Evolutionary conservation across 1,139 yeast species (phyloP).

Genomic region (Wickerhamomyces sp.): DNA sequence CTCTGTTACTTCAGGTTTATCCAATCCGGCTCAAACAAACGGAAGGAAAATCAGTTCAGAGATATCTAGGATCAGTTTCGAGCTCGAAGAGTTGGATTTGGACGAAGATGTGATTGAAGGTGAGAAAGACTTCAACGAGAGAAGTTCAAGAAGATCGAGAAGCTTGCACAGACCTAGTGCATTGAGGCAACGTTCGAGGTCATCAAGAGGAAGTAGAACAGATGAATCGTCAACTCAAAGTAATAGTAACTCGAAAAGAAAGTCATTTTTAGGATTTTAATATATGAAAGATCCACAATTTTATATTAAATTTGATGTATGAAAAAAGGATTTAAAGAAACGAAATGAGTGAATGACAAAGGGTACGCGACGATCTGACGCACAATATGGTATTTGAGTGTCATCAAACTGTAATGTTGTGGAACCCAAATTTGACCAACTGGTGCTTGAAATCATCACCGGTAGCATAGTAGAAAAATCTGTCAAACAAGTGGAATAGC

Average conservation of each 20-base stretch:
- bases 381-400: no score
- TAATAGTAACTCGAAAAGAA: constrained; percentile 5
- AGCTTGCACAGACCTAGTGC: constrained; percentile 12
- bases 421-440: constrained; percentile 13
- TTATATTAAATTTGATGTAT: not conserved
- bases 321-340: not conserved
- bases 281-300: not conserved
- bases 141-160: constrained; percentile 13
- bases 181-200: constrained; percentile 7
- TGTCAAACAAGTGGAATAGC: constrained; percentile 17
- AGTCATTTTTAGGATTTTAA: constrained; percentile 19
- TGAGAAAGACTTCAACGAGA: constrained; percentile 6
- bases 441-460: constrained; percentile 24
- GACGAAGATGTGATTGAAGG: not conserved
- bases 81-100: constrained; percentile 20
- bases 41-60: constrained; percentile 14
- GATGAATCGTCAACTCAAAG: constrained; percentile 2
- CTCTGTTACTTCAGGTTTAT: not conserved
- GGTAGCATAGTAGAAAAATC: constrained; percentile 25
- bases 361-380: no score
- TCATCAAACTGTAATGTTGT: not conserved
- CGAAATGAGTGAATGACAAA: no score
- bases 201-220: constrained; percentile 2
- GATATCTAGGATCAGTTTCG: constrained; percentile 14
- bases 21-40: not conserved